These are phyloP conservation scores for Chloranthus sessilifolius DNA, from an alignment of 164 flowering plant species.

Conservation along the genomic window DNA sequence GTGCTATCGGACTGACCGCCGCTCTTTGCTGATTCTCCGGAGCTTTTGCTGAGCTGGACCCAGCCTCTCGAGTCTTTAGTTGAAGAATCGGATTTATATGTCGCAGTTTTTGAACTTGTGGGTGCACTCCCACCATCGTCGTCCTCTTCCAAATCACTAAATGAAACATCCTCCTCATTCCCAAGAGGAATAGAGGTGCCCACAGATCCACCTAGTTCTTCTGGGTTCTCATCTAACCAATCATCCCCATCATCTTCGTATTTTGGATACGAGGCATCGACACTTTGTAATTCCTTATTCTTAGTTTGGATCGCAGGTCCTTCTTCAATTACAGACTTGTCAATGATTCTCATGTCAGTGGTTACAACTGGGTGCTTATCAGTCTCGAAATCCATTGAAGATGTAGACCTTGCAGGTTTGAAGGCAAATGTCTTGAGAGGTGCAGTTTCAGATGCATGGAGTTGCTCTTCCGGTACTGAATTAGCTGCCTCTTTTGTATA, in stretches of 20 bases:
- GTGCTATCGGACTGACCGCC: slow-evolving; percentile 10
- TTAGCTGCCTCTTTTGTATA: slow-evolving; percentile 17
- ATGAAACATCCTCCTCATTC: slow-evolving; percentile 84
- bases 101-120: slow-evolving; percentile 34
- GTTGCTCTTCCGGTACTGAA: slow-evolving; percentile 31
- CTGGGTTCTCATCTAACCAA: slow-evolving; percentile 68
- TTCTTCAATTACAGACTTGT: slow-evolving; percentile 63
- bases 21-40: slow-evolving; percentile 33
- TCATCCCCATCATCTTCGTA: slow-evolving; percentile 72
- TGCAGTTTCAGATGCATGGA: slow-evolving; percentile 23
- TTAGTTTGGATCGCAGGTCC: slow-evolving; percentile 24
- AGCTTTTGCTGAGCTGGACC: slow-evolving; percentile 60
- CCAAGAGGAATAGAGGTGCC: slow-evolving; percentile 29
- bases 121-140: slow-evolving; percentile 41
- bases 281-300: slow-evolving; percentile 21
- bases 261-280: slow-evolving; percentile 21
- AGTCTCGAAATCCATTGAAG: slow-evolving; percentile 26
- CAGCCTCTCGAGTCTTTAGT: slow-evolving; percentile 58
- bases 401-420: slow-evolving; percentile 18
- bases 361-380: slow-evolving; percentile 46
- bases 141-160: slow-evolving; percentile 88
- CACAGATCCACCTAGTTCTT: slow-evolving; percentile 40
- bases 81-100: slow-evolving; percentile 43
- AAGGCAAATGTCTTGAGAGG: slow-evolving; percentile 16
- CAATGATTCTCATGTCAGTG: slow-evolving; percentile 43